Conservation (phyloP, 129 eudicot species). For the Oenanthe sinensis region DNA sequence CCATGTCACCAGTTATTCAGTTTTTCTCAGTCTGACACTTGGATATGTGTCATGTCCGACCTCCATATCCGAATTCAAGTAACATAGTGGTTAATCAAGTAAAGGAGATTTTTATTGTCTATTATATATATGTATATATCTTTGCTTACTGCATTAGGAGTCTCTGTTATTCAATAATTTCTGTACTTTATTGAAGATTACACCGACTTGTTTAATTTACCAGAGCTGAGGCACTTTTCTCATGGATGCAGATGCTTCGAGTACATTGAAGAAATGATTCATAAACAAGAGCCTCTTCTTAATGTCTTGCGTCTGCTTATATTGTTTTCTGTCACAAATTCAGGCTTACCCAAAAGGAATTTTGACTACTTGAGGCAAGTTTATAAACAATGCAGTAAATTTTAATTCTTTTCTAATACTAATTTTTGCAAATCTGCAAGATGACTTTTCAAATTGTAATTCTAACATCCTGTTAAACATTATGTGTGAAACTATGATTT, state of each 20-base stretch:
- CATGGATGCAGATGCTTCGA: slow-evolving; percentile 69
- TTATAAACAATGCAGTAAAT: not conserved
- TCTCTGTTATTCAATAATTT: not conserved
- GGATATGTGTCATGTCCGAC: not conserved
- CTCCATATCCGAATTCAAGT: not conserved
- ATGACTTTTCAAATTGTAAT: not conserved
- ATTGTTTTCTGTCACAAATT: slow-evolving; percentile 81
- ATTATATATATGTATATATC: not conserved
- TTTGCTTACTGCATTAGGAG: not conserved
- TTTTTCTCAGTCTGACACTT: not conserved
- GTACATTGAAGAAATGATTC: slow-evolving; percentile 91
- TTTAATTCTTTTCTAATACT: not conserved
- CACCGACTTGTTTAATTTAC: not conserved
- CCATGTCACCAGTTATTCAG: not conserved
- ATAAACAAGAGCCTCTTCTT: slow-evolving; percentile 87
- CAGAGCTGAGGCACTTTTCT: not conserved
- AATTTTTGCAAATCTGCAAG: not conserved
- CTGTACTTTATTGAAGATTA: not conserved
- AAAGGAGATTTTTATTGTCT: not conserved
- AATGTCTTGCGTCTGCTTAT: slow-evolving; percentile 71
- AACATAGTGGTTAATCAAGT: not conserved
- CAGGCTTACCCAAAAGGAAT: slow-evolving; percentile 72
- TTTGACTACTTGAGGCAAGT: slow-evolving; percentile 85
- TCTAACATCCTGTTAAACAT: slow-evolving; percentile 11
- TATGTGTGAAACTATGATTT: slow-evolving; percentile 5